Percentiles rank a stretch among this genome's conserved stretches.
Evolutionary conservation across 1,139 yeast species (phyloP).

Genomic region (Yamadazyma friedrichii): DNA sequence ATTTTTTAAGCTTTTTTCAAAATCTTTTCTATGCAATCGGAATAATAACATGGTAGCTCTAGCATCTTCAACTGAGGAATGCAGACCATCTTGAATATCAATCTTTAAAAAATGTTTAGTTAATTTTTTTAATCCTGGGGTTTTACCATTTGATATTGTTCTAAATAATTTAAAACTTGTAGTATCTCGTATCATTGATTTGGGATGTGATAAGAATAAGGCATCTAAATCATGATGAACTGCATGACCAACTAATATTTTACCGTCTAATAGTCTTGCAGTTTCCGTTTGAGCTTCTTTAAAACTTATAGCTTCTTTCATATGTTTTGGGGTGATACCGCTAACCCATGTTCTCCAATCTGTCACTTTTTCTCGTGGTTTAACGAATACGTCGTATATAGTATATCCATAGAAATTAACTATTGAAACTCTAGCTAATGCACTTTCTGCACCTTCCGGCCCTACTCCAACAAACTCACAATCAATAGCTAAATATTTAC

Average conservation of each 20-base stretch:
- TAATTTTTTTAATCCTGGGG: conserved; percentile 72
- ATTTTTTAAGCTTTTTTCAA: conserved; percentile 37
- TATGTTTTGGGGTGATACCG: conserved; percentile 71
- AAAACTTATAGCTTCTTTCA: conserved; percentile 65
- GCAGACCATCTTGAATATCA: conserved; percentile 73
- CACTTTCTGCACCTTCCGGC: conserved; percentile 63
- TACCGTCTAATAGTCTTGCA: conserved; percentile 45
- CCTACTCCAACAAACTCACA: conserved; percentile 97
- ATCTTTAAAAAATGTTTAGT: conserved; percentile 54
- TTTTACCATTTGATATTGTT: conserved; percentile 58
- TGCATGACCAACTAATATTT: conserved; percentile 82
- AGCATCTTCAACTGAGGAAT: conserved; percentile 91
- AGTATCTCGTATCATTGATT: conserved; percentile 68
- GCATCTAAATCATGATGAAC: conserved; percentile 74
- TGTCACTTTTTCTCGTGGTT: conserved; percentile 71
- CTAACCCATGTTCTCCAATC: conserved; percentile 97
- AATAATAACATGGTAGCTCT: conserved; percentile 80
- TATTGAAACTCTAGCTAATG: conserved; percentile 81
- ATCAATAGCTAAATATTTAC: conserved; percentile 79
- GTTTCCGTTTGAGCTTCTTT: conserved; percentile 64
- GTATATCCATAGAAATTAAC: conserved; percentile 80
- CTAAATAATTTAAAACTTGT: conserved; percentile 60
- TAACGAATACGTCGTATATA: conserved; percentile 70
- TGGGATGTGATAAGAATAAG: conserved; percentile 68
- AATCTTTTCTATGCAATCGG: conserved; percentile 58